Conservation (phyloP, 2,329 filamentous ascomycete species). For the Hypomyces perniciosus region DNA sequence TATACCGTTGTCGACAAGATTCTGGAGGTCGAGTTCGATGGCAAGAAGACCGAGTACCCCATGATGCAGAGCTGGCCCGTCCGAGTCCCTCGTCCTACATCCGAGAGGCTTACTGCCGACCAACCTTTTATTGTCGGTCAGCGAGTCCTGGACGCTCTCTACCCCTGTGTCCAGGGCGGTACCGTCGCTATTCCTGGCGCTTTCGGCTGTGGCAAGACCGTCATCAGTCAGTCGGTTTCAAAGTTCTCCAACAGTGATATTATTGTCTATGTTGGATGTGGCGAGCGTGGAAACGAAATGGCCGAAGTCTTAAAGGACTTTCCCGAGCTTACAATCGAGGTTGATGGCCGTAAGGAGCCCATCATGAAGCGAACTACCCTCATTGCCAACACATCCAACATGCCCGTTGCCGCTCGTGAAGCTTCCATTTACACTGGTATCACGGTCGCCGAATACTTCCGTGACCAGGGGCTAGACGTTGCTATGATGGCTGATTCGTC, state of each 20-base stretch:
- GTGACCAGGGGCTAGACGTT: conserved; percentile 93
- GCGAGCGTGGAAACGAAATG: conserved; percentile 98
- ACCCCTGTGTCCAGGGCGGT: conserved; percentile 93
- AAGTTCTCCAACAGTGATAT: conserved; percentile 99
- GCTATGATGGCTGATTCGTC: conserved; percentile 99
- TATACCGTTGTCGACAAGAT: conserved; percentile 95
- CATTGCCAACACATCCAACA: conserved; percentile 99
- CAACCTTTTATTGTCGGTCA: conserved; percentile 94
- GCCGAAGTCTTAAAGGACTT: conserved; percentile 99
- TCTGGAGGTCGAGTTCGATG: conserved; percentile 93
- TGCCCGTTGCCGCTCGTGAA: conserved; percentile 97
- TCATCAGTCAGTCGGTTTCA: conserved; percentile 96
- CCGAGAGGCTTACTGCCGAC: conserved; percentile 84
- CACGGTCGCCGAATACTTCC: conserved; percentile 92
- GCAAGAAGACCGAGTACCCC: conserved; percentile 84
- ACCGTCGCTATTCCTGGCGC: conserved; percentile 97
- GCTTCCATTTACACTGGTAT: conserved; percentile 98
- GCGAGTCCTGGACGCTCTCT: conserved; percentile 91
- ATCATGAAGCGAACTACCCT: conserved; percentile 99
- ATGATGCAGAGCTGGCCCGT: conserved; percentile 99
- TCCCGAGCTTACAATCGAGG: conserved; percentile 91
- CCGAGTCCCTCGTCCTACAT: conserved; percentile 86
- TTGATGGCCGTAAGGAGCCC: conserved; percentile 90
- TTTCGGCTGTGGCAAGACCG: conserved; percentile 98
- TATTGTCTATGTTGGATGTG: conserved; percentile 90